These are phyloP conservation scores for Lactarius quietus DNA, from an alignment of 768 basidiomycete genomes.

Conservation along the genomic window DNA sequence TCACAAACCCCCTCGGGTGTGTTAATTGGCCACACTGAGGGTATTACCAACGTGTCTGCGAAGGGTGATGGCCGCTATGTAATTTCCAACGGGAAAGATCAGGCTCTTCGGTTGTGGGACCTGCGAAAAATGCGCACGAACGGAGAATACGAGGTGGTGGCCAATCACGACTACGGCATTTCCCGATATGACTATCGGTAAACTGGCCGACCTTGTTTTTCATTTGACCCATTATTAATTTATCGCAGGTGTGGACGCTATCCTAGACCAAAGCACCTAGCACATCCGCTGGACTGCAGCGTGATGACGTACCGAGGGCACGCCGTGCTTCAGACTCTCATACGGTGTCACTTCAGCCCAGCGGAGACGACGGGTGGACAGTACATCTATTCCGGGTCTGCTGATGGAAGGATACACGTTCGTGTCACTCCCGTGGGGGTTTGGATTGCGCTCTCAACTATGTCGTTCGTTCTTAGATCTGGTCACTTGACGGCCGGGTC, in stretches of 20 bases:
- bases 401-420: constrained; percentile 83
- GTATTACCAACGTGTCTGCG: constrained; percentile 90
- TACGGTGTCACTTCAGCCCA: constrained; percentile 96
- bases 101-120: constrained; percentile 89
- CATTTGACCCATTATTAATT: constrained; percentile 7
- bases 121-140: constrained; percentile 86
- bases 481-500: constrained; percentile 87
- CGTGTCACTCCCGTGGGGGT: constrained; percentile 25
- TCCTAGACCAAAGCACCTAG: constrained; percentile 53
- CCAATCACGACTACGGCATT: constrained; percentile 51
- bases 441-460: background rate
- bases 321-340: constrained; percentile 83
- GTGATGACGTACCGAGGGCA: constrained; percentile 97
- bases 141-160: constrained; percentile 57
- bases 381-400: constrained; percentile 93
- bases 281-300: constrained; percentile 87
- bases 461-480: constrained; percentile 57
- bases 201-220: constrained; percentile 22
- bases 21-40: constrained; percentile 92
- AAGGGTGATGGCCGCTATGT: constrained; percentile 96
- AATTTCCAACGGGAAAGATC: constrained; percentile 96
- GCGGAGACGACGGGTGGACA: constrained; percentile 85
- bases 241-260: constrained; percentile 56
- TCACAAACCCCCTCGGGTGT: constrained; percentile 82
- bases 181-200: constrained; percentile 79